Base-by-base conservation (phyloP, 495 filamentous ascomycete genomes). In the Penicillium argentinense region DNA sequence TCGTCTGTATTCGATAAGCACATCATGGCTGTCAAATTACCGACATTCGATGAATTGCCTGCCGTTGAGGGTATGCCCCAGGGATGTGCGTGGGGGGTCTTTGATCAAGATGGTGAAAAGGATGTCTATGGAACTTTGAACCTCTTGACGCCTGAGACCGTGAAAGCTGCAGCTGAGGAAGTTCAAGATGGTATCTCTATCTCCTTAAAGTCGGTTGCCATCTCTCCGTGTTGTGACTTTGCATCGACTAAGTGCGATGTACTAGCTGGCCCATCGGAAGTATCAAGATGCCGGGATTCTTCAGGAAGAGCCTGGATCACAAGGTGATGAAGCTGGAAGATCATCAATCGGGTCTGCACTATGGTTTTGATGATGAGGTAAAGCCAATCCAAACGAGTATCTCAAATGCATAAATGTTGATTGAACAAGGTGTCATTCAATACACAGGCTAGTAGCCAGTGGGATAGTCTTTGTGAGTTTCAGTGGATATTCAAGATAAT, bases 41-140 rank as follows among this genome's bases (percentile, higher is more conserved):
- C 75, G 0, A 64, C 75, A 27, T 86, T 82, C 51, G 81, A 85
- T 45, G 59, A 74, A 50, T 72, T 86, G 2, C 82, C 84, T 4
- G 59, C 64, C 29, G 81, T 86, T 5, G 51, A 78, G 23, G 80
- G 73, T 11, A 77, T 79, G 71, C 81, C 80, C 1, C 75, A 82
- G 57, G 83, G 82, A 13, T 84, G 77, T 54, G 76, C 83, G 9
- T 86, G 83, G 83, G 82, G 84, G 4, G 25, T 86, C 13, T 86
- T 80, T 32, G 82, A 86, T 61, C 79, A 77, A 45, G 69, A 80
- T 46, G 80, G 76, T 38, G 65, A 80, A 47, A 80, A 80, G 38
- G 83, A 86, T 49, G 56, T 76, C 27, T 66, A 72, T 38, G 83
- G 83, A 21, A 81, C 76, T 2, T 53, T 84, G 25, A 85, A 84